A percentile compares a stretch with the other conserved stretches of the same genome.
Conservation (phyloP, 2,329 filamentous ascomycete genomes). For the Blastomyces emzantsi region DNA sequence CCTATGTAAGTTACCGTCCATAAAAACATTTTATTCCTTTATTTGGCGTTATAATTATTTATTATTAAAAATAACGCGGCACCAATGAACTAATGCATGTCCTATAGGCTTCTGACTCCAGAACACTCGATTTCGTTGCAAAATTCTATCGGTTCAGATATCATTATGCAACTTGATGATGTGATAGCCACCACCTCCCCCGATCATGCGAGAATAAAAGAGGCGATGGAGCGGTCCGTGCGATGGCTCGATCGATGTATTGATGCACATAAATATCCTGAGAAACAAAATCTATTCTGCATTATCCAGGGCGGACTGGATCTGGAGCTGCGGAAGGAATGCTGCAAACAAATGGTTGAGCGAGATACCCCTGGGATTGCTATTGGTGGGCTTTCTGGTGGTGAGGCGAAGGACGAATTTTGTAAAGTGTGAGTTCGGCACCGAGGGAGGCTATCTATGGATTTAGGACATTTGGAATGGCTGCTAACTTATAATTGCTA, state of each 20-base stretch:
- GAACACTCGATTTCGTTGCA: constrained; percentile 95
- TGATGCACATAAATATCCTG: constrained; percentile 72
- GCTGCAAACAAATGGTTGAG: constrained; percentile 77
- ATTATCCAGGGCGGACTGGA: constrained; percentile 97
- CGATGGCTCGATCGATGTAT: constrained; percentile 96
- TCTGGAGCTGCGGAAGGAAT: constrained; percentile 72
- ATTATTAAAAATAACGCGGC: not conserved
- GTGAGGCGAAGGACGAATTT: constrained; percentile 88
- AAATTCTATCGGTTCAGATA: constrained; percentile 95
- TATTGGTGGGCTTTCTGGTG: constrained; percentile 88
- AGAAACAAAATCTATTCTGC: constrained; percentile 88
- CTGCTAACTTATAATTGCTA: constrained; percentile 20
- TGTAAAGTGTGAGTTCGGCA: constrained; percentile 57
- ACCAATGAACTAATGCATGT: not conserved
- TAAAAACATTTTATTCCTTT: not conserved
- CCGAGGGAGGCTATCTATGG: not conserved
- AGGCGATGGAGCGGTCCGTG: constrained; percentile 90
- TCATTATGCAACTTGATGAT: constrained; percentile 99
- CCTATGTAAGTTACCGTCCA: constrained; percentile 56
- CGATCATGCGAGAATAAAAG: constrained; percentile 75
- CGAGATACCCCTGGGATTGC: constrained; percentile 92
- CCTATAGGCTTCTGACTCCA: constrained; percentile 67
- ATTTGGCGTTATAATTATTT: not conserved
- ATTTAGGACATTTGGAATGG: not conserved
- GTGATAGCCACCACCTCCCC: constrained; percentile 94